phyloP scores from a whole-genome alignment of 768 basidiomycete species.

The Panaeolus cyanescens region DNA sequence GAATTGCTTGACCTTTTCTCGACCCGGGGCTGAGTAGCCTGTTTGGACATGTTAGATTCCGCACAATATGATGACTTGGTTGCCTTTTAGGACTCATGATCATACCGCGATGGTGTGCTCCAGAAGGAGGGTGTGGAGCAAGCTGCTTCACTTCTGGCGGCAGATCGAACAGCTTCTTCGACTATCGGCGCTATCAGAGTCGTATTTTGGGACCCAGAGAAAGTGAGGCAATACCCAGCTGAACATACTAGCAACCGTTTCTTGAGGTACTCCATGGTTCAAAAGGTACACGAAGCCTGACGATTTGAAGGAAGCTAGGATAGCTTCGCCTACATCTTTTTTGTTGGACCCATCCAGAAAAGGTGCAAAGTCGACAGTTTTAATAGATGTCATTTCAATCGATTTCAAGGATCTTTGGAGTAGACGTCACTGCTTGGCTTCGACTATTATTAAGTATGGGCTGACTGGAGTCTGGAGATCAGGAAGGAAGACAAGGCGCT shows the following conservation, averaged over 20 bases:
- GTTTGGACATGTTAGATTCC: conserved; percentile 7
- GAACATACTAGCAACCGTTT: conserved; percentile 41
- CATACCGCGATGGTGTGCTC: conserved; percentile 45
- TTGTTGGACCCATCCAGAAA: conserved; percentile 44
- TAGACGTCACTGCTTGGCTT: too few species aligned
- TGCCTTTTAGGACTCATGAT: too few species aligned
- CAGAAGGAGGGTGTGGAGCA: conserved; percentile 47
- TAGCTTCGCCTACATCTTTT: conserved; percentile 38
- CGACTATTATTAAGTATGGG: too few species aligned
- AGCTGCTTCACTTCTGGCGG: conserved; percentile 40
- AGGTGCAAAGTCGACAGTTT: conserved; percentile 42
- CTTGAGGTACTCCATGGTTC: conserved; percentile 41
- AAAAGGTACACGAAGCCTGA: conserved; percentile 51
- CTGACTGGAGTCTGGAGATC: too few species aligned
- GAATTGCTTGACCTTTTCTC: conserved; percentile 41
- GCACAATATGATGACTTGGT: too few species aligned
- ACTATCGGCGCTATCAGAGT: conserved; percentile 22
- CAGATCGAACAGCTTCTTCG: conserved; percentile 38
- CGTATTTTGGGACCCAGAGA: neutral
- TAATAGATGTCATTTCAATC: conserved; percentile 20
- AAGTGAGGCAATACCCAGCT: conserved; percentile 31
- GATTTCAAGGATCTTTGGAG: too few species aligned
- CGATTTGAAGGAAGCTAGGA: conserved; percentile 45
- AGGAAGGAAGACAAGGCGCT: too few species aligned
- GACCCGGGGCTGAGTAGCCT: conserved; percentile 42